Percentiles rank a stretch among this genome's conserved stretches.
Evolutionary conservation across 2,329 filamentous ascomycete species (phyloP).

Genomic region (Pseudogymnoascus sp.): DNA sequence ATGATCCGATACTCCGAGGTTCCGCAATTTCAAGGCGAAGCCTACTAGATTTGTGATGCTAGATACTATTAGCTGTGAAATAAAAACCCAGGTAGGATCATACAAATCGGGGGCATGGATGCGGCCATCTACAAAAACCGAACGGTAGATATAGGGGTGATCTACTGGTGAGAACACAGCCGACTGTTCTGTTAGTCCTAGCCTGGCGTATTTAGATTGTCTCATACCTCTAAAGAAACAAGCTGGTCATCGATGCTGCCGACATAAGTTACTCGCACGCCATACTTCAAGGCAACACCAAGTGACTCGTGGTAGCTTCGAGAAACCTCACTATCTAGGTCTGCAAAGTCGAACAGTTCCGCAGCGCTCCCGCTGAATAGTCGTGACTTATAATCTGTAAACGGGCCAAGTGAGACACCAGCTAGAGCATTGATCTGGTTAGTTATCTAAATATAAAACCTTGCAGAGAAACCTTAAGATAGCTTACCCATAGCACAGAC

Average conservation of each 20-base stretch:
- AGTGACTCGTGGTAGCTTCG: constrained; percentile 71
- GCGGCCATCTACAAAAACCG: constrained; percentile 91
- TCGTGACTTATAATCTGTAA: constrained; percentile 81
- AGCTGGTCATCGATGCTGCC: constrained; percentile 96
- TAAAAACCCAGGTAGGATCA: constrained; percentile 22
- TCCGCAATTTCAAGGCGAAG: constrained; percentile 87
- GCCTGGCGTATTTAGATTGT: constrained; percentile 3
- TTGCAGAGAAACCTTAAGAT: background rate
- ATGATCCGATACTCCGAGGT: constrained; percentile 86
- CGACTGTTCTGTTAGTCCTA: constrained; percentile 43
- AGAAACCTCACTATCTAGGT: constrained; percentile 72
- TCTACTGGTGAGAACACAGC: constrained; percentile 76
- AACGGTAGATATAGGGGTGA: constrained; percentile 88
- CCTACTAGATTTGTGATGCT: constrained; percentile 82
- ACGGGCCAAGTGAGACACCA: constrained; percentile 87
- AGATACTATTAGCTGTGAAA: background rate
- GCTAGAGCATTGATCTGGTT: constrained; percentile 45
- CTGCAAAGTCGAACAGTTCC: constrained; percentile 88
- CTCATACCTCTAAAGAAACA: constrained; percentile 72
- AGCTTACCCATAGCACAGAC: constrained; percentile 64
- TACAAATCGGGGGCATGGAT: constrained; percentile 86
- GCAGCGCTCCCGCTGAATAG: constrained; percentile 86
- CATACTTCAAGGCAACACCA: constrained; percentile 64
- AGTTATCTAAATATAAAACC: constrained; percentile 9
- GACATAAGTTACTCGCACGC: constrained; percentile 75